A percentile compares a stretch with the other conserved stretches of the same genome.
phyloP scores from a whole-genome alignment of 495 filamentous ascomycete species.

The Cudoniella acicularis region DNA sequence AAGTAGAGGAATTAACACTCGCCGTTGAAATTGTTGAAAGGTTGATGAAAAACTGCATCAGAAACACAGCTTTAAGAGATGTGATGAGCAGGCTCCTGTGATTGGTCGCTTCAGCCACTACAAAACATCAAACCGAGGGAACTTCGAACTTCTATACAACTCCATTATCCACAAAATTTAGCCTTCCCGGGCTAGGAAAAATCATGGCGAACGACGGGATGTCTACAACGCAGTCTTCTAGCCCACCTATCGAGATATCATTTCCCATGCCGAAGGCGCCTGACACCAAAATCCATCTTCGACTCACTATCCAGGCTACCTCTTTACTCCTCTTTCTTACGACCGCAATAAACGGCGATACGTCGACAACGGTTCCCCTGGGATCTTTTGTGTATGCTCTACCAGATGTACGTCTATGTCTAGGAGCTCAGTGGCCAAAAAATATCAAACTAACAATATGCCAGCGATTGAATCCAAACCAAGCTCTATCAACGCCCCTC shows the following conservation, averaged over 20 bases:
- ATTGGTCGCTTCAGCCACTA: background rate
- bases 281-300: slow-evolving; percentile 76
- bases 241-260: slow-evolving; percentile 55
- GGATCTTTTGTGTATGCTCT: slow-evolving; percentile 91
- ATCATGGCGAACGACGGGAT: slow-evolving; percentile 1
- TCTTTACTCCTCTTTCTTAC: slow-evolving; percentile 74
- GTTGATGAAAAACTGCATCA: no score
- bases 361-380: slow-evolving; percentile 47
- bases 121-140: background rate
- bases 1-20: no score
- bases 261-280: slow-evolving; percentile 72
- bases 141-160: no score
- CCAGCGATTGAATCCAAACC: slow-evolving; percentile 51
- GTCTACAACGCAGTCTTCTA: background rate
- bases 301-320: slow-evolving; percentile 63
- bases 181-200: background rate
- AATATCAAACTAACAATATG: slow-evolving; percentile 6
- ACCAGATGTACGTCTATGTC: slow-evolving; percentile 72
- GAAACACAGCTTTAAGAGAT: no score
- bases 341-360: slow-evolving; percentile 60
- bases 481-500: slow-evolving; percentile 72
- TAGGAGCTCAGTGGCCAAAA: background rate
- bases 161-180: background rate
- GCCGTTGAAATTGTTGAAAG: no score
- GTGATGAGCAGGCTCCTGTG: no score